Percentiles rank a stretch among this genome's conserved stretches.
These are phyloP conservation scores for Silene latifolia DNA, from an alignment of 148 eudicot species.

Conservation along the genomic window DNA sequence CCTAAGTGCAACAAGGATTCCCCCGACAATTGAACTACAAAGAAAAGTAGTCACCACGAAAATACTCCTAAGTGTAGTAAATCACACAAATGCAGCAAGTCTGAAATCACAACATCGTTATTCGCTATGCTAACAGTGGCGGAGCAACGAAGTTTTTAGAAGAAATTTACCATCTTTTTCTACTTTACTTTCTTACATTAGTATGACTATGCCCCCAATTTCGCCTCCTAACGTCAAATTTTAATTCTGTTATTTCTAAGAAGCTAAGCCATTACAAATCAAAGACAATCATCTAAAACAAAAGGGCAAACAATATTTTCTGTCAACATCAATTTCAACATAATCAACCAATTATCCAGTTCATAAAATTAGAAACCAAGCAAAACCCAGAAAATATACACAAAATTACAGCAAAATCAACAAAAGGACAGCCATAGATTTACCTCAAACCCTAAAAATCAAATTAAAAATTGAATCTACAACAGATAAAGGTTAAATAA, in stretches of 20 bases:
- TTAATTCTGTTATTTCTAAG: not conserved
- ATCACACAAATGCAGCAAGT: not conserved
- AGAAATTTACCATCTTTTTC: too few relatives aligned
- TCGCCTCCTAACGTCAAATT: too few relatives aligned
- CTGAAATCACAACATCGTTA: slow-evolving; percentile 10
- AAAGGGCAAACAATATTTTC: slow-evolving; percentile 7
- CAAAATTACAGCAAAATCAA: not conserved
- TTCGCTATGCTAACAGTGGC: not conserved
- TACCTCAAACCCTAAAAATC: not conserved
- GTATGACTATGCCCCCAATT: too few relatives aligned
- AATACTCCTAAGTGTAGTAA: too few relatives aligned
- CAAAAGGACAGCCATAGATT: not conserved
- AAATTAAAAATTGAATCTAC: not conserved
- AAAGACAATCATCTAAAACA: not conserved
- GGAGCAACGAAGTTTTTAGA: too few relatives aligned
- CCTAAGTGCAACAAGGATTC: not conserved
- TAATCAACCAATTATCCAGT: not conserved
- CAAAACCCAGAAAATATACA: slow-evolving; percentile 18
- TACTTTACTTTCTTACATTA: too few relatives aligned
- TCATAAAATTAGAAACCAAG: not conserved
- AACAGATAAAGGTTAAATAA: not conserved
- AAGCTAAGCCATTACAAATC: not conserved
- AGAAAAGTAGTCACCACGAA: too few relatives aligned
- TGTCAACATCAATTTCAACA: slow-evolving; percentile 10
- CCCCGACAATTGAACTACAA: too few relatives aligned